Percentiles rank a stretch among this genome's conserved stretches.
These are phyloP conservation scores for Venustampulla echinocandica DNA, from an alignment of 495 filamentous ascomycete genomes.

Conservation along the genomic window DNA sequence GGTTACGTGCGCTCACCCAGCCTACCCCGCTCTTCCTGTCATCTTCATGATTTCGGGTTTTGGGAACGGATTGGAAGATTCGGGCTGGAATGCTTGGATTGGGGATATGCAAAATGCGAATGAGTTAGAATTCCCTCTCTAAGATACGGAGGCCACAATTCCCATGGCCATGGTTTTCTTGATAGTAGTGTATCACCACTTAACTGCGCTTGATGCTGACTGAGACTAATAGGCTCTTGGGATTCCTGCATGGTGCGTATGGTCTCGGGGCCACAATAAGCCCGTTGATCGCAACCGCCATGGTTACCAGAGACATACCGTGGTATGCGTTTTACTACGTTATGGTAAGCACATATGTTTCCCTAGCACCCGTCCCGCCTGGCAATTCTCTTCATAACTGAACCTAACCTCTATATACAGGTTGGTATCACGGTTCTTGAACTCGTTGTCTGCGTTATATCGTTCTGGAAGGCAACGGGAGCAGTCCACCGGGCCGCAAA, in stretches of 20 bases:
- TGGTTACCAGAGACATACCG: conserved; percentile 49
- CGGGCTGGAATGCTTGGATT: conserved; percentile 74
- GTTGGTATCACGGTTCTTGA: conserved; percentile 58
- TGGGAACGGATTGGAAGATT: conserved; percentile 62
- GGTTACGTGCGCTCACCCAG: conserved; percentile 61
- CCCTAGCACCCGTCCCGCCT: neutral
- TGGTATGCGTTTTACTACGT: conserved; percentile 65
- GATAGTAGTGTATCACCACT: too few relatives aligned
- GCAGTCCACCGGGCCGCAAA: conserved; percentile 47
- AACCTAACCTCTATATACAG: conserved; percentile 28
- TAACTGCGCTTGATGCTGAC: too few relatives aligned
- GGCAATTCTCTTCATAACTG: neutral
- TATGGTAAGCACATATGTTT: conserved; percentile 22
- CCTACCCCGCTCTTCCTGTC: conserved; percentile 67
- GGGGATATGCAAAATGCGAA: conserved; percentile 66
- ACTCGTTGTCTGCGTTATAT: conserved; percentile 36
- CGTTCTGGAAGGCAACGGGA: conserved; percentile 65
- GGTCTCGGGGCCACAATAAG: conserved; percentile 68
- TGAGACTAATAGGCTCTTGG: conserved; percentile 42
- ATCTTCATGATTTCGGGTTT: conserved; percentile 63
- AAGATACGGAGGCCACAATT: neutral
- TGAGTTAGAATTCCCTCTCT: conserved; percentile 25
- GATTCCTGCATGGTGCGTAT: conserved; percentile 65
- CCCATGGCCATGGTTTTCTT: neutral
- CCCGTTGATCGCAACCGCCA: conserved; percentile 67